Evolutionary conservation across 371 early-diverging fungal species (phyloP), one percentile per base, ranked within the genome.

Genomic region (Paraphysoderma sedebokerense): DNA sequence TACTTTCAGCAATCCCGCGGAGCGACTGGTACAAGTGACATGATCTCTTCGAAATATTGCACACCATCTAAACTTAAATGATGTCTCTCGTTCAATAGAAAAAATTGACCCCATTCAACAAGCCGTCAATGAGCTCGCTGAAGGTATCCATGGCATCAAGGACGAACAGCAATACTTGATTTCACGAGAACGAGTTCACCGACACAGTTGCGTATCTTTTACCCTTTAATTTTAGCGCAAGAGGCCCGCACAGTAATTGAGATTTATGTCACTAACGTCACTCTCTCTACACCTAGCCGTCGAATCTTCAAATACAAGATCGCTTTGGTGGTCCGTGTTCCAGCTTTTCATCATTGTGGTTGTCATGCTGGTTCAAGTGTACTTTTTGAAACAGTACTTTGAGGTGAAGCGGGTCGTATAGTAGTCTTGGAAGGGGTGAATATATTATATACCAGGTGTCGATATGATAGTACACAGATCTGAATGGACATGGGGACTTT

Each of bases 301-400:
- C 51, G 78, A 81, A 58, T 73, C 72, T 58, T 80, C 81, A n/a
- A 79, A 82, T 55, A 53, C 68, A 30, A 76, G 83, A 52, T 81
- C 81, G 30, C 71, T 77, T 47, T 79, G 79, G 76, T 82, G 83
- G 83, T 79, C 82, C n/a, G 51, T 79, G 20, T 62, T 72, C 40
- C 79, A 84, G 59, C 56, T 72, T 31, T 62, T 50, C 19, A 58
- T 82, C 46, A 58, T 84, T 36, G 55, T 75, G 26, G 66, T 61
- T 33, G 81, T 78, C 42, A 76, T 77, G 53, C 53, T 67, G 35
- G 78, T 72, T 70, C 85, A 84, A 57, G 68, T 84, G 44, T 67
- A 62, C 31, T 82, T 81, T 49, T 66, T 82, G 36, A 80, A 76
- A 56, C 70, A 76, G 23, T 81, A 81, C 64, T 84, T 84, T 51